Conservation (phyloP, 176 grass and related monocot genomes). For the Pontederia paniculata region DNA sequence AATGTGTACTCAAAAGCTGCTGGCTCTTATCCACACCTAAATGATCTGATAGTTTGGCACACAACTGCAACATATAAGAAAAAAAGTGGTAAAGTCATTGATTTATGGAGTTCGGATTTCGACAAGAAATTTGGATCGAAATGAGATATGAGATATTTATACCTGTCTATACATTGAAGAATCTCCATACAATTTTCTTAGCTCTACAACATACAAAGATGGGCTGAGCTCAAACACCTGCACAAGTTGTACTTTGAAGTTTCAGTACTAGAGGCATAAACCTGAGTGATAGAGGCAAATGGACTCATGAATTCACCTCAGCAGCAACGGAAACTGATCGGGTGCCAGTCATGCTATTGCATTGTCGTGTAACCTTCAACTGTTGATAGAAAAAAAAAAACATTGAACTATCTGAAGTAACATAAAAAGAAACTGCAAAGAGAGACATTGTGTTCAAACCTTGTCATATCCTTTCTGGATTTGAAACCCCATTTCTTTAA, state of each 20-base stretch:
- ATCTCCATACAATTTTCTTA: constrained; percentile 66
- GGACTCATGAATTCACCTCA: constrained; percentile 33
- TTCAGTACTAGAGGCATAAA: neutral
- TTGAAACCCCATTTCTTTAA: constrained; percentile 37
- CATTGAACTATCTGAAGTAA: neutral
- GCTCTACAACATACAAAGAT: constrained; percentile 61
- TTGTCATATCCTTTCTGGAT: constrained; percentile 43
- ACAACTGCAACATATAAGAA: constrained; percentile 39
- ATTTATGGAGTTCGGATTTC: neutral
- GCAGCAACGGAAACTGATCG: constrained; percentile 31
- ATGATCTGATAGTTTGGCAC: constrained; percentile 39
- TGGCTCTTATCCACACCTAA: constrained; percentile 39
- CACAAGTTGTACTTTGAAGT: neutral
- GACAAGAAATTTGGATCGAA: neutral
- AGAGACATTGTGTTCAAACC: constrained; percentile 16
- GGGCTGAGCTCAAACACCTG: constrained; percentile 79
- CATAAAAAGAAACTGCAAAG: neutral
- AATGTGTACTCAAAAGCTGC: constrained; percentile 20
- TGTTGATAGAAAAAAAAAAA: constrained; percentile 24
- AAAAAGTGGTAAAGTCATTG: neutral
- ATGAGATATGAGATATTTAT: neutral
- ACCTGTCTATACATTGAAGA: constrained; percentile 63
- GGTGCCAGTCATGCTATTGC: constrained; percentile 17
- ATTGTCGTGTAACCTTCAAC: constrained; percentile 38
- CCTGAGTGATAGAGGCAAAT: neutral